Base-by-base conservation (phyloP, 768 basidiomycete genomes). In the Suillus occidentalis region DNA sequence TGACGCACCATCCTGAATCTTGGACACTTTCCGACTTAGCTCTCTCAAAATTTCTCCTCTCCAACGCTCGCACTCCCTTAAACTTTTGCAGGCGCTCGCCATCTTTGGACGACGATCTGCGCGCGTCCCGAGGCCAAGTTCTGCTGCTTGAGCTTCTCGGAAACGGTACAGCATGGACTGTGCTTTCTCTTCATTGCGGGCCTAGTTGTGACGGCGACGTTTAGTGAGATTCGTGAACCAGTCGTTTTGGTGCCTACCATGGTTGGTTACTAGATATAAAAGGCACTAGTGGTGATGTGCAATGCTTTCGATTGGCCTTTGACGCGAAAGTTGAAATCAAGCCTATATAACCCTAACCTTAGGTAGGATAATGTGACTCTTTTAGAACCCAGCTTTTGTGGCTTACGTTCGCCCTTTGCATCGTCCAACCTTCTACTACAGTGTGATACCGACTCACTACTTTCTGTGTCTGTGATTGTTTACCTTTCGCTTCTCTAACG, bases 121-220 rank as follows among this genome's bases (percentile, higher is more conserved):
- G 55, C 92, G 87, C 18, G 91, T 90, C 40, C 91, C 91, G 28
- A 99, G 85, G 43, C 97, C 96, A 70, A 99, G 89, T 81, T 98
- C 96, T 40, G 92, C 91, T 0, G 94, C 95, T 74, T 99, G 97
- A 53, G 94, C 92, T 79, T 99, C 95, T 62, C 97, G 91, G 79
- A 99, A 98, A 65, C 95, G 92, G 75, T 94, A 94, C 37, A 94
- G 83, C 91, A 94, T 95, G 20, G 91, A 94, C 78, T 97, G 95
- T 1, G 95, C 94, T 77, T 98, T 99, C 78, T 98, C 97, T 77
- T 95, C 92, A 90, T 99, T 98, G 77, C 96, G 91, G 67, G 96
- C 95, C 95, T 94, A 68, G 3, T 57, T 25, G 4, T 25, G 16
- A 58, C 36, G 18, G 40, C 1, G 22, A 12, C 6, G 39, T 25